Conservation (phyloP, 2,329 filamentous ascomycete species). For the Alternaria panax region DNA sequence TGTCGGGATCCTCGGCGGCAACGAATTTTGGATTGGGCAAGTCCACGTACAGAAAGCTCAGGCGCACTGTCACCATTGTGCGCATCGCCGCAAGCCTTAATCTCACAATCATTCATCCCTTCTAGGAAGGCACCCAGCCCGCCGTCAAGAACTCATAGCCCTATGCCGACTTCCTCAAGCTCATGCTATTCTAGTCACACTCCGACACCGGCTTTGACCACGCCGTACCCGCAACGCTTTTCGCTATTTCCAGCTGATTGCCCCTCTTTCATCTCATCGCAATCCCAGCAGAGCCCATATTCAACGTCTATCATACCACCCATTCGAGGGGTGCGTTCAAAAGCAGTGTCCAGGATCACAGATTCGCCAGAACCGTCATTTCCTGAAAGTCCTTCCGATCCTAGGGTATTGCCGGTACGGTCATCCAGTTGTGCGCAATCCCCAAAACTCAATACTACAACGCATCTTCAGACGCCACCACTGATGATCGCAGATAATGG, state of each 20-base stretch:
- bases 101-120: constrained; percentile 22
- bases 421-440: background rate
- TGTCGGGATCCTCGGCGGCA: constrained; percentile 10
- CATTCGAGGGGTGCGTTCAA: constrained; percentile 3
- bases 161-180: constrained; percentile 8
- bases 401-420: background rate
- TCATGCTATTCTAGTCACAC: constrained; percentile 14
- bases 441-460: constrained; percentile 14
- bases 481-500: background rate
- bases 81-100: constrained; percentile 33
- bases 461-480: constrained; percentile 7
- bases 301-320: background rate
- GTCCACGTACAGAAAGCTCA: constrained; percentile 41
- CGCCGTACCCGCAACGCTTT: constrained; percentile 11
- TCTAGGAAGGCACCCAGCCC: constrained; percentile 22
- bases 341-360: background rate
- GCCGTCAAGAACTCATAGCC: constrained; percentile 22
- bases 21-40: constrained; percentile 15
- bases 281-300: background rate
- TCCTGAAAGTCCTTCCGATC: background rate
- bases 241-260: constrained; percentile 16
- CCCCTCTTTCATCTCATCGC: background rate
- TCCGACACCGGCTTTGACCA: constrained; percentile 10
- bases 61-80: constrained; percentile 35
- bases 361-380: background rate